Percentiles rank a stretch among this genome's conserved stretches.
These are phyloP conservation scores for Globisporangium cederbergense DNA, from an alignment of 352 stramenopile species.

Conservation along the genomic window DNA sequence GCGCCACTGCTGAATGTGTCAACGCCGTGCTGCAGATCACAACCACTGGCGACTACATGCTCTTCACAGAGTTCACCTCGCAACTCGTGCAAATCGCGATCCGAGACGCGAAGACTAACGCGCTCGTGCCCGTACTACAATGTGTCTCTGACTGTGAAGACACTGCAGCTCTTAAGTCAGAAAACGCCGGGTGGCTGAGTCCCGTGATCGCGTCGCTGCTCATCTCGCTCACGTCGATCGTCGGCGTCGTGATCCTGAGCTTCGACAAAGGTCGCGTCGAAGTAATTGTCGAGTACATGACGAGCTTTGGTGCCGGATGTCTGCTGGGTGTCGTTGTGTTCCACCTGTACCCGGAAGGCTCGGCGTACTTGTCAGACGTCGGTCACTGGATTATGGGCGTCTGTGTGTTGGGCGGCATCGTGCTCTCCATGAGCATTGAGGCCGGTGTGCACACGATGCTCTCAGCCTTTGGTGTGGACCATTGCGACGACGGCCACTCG, in stretches of 20 bases:
- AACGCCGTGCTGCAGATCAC: conserved; percentile 1
- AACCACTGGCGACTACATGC: neutral
- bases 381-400: conserved; percentile 30
- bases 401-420: conserved; percentile 28
- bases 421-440: conserved; percentile 30
- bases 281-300: conserved; percentile 20
- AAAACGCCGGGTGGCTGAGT: conserved; percentile 5
- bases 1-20: conserved; percentile 1
- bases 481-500: conserved; percentile 12
- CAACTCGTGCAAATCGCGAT: conserved; percentile 1
- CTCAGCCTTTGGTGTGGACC: conserved; percentile 21
- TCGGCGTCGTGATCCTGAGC: conserved; percentile 19
- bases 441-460: conserved; percentile 27
- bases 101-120: neutral
- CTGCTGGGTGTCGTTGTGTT: conserved; percentile 38
- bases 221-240: conserved; percentile 21
- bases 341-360: conserved; percentile 34
- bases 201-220: conserved; percentile 19
- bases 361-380: conserved; percentile 25
- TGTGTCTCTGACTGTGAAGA: conserved; percentile 9
- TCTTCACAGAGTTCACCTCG: conserved; percentile 7
- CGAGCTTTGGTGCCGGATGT: conserved; percentile 24
- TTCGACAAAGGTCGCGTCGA: conserved; percentile 18
- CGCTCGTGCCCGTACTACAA: neutral
- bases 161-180: neutral